Base-by-base conservation (phyloP, 768 basidiomycete species). In the Tylopilus sp. region DNA sequence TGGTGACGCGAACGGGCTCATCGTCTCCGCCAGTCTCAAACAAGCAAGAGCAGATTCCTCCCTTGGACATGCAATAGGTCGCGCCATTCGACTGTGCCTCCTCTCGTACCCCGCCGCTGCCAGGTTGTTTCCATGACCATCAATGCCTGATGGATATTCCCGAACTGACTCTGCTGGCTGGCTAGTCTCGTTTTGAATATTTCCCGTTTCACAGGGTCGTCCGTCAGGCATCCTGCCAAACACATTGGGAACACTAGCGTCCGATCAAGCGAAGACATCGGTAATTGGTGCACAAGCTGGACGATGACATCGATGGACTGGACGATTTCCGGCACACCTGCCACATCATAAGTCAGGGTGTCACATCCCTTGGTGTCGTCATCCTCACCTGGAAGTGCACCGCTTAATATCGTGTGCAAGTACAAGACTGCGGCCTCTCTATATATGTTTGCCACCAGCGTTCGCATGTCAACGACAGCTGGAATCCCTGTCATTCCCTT, bases 301-400 rank as follows among this genome's bases (percentile, higher is more conserved):
- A 81, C 71, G 43, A 88, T 76, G 39, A 62, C 65, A 23, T 79
- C 77, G 26, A 86, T 81, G 9, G 79, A 80, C 36, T 73, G 69
- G 48, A 65, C 71, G 57, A 92, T 88, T 66, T 91, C 88, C 44
- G 83, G 78, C 22, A 90, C 84, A 60, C 82, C 87, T 88, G 66
- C 48, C 48, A 53, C 48, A 28, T 18, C 17, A n/a, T 62, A 30
- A 59, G 48, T 44, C 28, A 15, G 35, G 18, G 26, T 13, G 5
- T 15, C 10, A 1, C 11, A 13, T 47, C 15, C 6, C 20, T 28
- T 10, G 11, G 28, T 51, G 47, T 40, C 23, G 52, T 55, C 58
- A 49, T 65, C 77, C 63, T 60, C 69, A 88, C 88, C 83, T 62
- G 88, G 88, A 61, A 79, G 76, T 7, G 82, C 70, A 48, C 82